These are phyloP conservation scores for Pseudogymnoascus sp. DNA, from an alignment of 2,329 filamentous ascomycete species.

Conservation along the genomic window DNA sequence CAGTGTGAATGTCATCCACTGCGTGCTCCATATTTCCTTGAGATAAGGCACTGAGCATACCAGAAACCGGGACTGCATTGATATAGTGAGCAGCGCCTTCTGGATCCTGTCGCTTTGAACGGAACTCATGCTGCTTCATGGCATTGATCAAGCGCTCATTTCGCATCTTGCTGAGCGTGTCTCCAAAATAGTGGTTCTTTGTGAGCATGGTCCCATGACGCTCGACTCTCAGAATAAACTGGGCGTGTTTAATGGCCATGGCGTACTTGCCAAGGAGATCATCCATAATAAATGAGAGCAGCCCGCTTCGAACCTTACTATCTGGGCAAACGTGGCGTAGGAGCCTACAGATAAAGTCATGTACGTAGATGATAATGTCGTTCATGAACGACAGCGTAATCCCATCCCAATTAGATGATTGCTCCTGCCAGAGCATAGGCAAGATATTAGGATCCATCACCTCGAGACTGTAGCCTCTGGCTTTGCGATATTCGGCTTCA, in stretches of 20 bases:
- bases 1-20: conserved; percentile 51
- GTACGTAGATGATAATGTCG: conserved; percentile 43
- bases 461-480: neutral
- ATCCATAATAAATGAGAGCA: conserved; percentile 19
- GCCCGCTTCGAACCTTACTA: conserved; percentile 35
- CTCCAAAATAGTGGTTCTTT: conserved; percentile 46
- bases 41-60: neutral
- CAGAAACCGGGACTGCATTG: neutral
- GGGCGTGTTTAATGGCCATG: conserved; percentile 40
- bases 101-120: neutral
- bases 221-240: conserved; percentile 48
- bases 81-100: neutral
- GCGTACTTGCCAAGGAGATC: conserved; percentile 38
- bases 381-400: conserved; percentile 44
- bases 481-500: conserved; percentile 1
- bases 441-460: neutral
- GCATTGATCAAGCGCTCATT: neutral
- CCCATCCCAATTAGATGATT: conserved; percentile 46
- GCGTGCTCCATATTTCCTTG: conserved; percentile 33
- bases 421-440: conserved; percentile 32
- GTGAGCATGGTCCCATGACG: conserved; percentile 40
- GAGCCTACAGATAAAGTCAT: conserved; percentile 37
- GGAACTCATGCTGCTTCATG: neutral
- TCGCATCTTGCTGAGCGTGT: conserved; percentile 23
- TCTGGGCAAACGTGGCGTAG: conserved; percentile 28